Evolutionary conservation across 1,139 yeast genomes (phyloP).

Genomic region (Protomyces inundatus): DNA sequence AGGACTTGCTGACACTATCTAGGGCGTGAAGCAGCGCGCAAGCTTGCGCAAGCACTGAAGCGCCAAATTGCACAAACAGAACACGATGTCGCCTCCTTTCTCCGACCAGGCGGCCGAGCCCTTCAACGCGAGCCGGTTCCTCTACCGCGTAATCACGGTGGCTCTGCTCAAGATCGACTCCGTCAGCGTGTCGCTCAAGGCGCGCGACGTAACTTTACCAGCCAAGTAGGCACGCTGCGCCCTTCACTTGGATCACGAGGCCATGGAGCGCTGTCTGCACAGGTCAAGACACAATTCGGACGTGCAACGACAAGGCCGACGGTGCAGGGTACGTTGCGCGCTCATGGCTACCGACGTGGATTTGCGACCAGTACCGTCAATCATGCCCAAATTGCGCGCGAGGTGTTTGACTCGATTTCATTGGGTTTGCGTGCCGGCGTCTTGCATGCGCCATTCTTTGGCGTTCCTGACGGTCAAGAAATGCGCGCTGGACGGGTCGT

Average conservation of each 20-base stretch:
- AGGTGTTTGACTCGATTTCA: constrained; percentile 15
- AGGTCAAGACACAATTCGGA: constrained; percentile 6
- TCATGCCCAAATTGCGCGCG: constrained; percentile 23
- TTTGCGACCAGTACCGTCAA: constrained; percentile 10
- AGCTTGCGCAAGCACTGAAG: constrained; percentile 21
- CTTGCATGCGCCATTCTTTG: constrained; percentile 11
- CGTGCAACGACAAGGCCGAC: constrained; percentile 6
- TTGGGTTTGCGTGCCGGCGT: constrained; percentile 21
- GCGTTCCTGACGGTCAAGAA: background rate
- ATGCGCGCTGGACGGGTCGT: background rate
- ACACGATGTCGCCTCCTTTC: constrained; percentile 1
- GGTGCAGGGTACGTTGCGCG: constrained; percentile 2
- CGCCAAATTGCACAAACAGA: constrained; percentile 23
- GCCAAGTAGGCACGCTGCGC: background rate
- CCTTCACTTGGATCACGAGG: background rate
- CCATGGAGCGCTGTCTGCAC: background rate
- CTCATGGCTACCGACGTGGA: constrained; percentile 12
- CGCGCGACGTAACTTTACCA: background rate
- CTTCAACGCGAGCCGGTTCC: constrained; percentile 11
- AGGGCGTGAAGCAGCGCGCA: constrained; percentile 25
- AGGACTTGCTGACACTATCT: background rate
- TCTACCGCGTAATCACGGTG: background rate
- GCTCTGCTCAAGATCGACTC: background rate
- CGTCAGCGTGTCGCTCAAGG: background rate
- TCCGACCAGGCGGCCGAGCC: constrained; percentile 5